These are phyloP conservation scores for Lachancea quebecensis DNA, from an alignment of 805 yeast species.

Conservation along the genomic window DNA sequence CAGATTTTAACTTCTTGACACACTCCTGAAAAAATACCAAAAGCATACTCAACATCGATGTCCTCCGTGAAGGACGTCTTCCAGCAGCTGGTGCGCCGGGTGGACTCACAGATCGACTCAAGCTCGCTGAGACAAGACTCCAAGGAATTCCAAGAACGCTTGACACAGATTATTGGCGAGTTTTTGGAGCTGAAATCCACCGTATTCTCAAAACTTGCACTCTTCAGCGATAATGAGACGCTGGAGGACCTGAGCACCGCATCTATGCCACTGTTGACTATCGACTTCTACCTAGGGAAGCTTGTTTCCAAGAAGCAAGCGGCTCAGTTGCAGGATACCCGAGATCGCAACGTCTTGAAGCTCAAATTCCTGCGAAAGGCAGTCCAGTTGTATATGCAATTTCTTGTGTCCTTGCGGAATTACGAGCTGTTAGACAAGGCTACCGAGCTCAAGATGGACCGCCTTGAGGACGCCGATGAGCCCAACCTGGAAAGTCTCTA, in stretches of 20 bases:
- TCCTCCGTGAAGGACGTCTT: slow-evolving; percentile 20
- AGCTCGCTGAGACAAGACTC: slow-evolving; percentile 37
- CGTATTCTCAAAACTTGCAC: slow-evolving; percentile 39
- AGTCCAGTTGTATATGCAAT: slow-evolving; percentile 39
- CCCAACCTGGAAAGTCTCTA: slow-evolving; percentile 35
- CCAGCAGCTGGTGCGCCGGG: slow-evolving; percentile 14
- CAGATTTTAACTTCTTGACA: neutral
- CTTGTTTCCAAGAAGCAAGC: slow-evolving; percentile 27
- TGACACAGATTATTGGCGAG: slow-evolving; percentile 35
- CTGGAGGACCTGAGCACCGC: slow-evolving; percentile 61
- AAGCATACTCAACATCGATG: neutral
- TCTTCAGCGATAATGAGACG: slow-evolving; percentile 68
- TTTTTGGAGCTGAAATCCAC: slow-evolving; percentile 40
- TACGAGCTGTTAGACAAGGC: slow-evolving; percentile 37
- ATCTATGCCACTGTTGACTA: slow-evolving; percentile 51
- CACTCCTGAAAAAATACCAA: neutral
- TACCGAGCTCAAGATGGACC: slow-evolving; percentile 36
- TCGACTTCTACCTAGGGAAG: slow-evolving; percentile 53
- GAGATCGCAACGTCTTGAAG: slow-evolving; percentile 21
- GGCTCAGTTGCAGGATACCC: slow-evolving; percentile 7
- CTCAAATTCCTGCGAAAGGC: slow-evolving; percentile 37
- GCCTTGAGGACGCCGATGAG: slow-evolving; percentile 34
- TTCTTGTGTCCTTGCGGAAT: slow-evolving; percentile 38
- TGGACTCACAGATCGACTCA: slow-evolving; percentile 15
- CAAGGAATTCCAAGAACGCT: slow-evolving; percentile 33